Evolutionary conservation across 768 basidiomycete species (phyloP).

Genomic region (Melanogaster broomeanus): DNA sequence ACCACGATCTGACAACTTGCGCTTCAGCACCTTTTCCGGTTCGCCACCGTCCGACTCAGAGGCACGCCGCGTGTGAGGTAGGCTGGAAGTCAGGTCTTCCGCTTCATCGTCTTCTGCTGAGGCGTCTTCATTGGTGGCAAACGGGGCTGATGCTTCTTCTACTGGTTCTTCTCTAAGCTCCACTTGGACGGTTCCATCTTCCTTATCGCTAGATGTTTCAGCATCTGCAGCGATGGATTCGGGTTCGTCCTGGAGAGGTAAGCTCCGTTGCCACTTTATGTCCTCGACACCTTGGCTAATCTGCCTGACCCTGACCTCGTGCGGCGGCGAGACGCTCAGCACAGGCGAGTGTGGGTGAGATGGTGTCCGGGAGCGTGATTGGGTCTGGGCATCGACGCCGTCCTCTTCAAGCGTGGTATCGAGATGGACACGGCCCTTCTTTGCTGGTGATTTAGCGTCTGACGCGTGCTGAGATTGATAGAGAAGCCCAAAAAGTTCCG

Average conservation of each 20-base stretch:
- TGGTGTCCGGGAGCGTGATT: slow-evolving; percentile 37
- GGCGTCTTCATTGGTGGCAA: slow-evolving; percentile 20
- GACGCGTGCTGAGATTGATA: slow-evolving; percentile 30
- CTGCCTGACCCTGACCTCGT: slow-evolving; percentile 78
- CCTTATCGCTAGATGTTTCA: slow-evolving; percentile 11
- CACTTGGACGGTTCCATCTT: slow-evolving; percentile 11
- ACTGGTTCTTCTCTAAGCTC: slow-evolving; percentile 9
- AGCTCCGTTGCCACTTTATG: slow-evolving; percentile 62
- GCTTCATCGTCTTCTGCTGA: slow-evolving; percentile 33
- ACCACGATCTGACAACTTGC: slow-evolving; percentile 68
- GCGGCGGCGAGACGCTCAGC: slow-evolving; percentile 63
- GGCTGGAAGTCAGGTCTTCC: slow-evolving; percentile 24
- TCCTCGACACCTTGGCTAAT: slow-evolving; percentile 82
- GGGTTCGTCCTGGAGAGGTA: slow-evolving; percentile 13
- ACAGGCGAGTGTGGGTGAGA: slow-evolving; percentile 29
- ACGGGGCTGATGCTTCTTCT: slow-evolving; percentile 16
- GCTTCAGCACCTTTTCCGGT: slow-evolving; percentile 65
- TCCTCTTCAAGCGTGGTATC: slow-evolving; percentile 68
- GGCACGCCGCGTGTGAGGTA: slow-evolving; percentile 26
- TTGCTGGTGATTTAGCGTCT: slow-evolving; percentile 62
- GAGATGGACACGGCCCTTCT: slow-evolving; percentile 71
- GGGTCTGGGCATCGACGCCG: slow-evolving; percentile 41
- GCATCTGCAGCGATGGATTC: slow-evolving; percentile 3
- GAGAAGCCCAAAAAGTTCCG: slow-evolving; percentile 18
- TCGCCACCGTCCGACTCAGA: slow-evolving; percentile 48